A percentile compares a stretch with the other conserved stretches of the same genome.
phyloP scores from a whole-genome alignment of 1,284 basidiomycete species.

The Trametes sp. region DNA sequence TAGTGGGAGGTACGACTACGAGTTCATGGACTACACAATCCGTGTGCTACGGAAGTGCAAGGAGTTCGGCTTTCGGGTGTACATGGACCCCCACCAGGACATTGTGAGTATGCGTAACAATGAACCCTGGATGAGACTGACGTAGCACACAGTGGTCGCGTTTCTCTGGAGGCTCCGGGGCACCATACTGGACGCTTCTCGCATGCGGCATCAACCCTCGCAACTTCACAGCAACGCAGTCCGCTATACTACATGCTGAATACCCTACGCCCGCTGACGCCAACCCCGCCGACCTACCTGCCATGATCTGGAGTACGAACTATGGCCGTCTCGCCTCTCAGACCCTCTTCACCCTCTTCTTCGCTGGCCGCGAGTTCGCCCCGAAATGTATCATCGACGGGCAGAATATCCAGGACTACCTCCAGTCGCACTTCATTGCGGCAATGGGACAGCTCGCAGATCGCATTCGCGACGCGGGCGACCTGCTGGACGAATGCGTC shows the following conservation, averaged over 20 bases:
- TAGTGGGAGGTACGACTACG: constrained; percentile 90
- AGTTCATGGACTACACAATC: constrained; percentile 93
- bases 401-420: constrained; percentile 93
- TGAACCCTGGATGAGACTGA: not conserved
- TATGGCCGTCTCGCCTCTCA: constrained; percentile 90
- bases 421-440: constrained; percentile 86
- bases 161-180: constrained; percentile 95
- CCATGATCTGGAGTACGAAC: constrained; percentile 98
- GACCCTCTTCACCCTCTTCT: constrained; percentile 95
- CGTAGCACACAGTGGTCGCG: constrained; percentile 84
- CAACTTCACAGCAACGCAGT: constrained; percentile 84
- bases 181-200: constrained; percentile 93
- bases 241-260: constrained; percentile 90
- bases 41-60: constrained; percentile 90
- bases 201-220: constrained; percentile 93
- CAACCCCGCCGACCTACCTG: constrained; percentile 79
- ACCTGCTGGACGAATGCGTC: constrained; percentile 85
- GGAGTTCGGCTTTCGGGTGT: constrained; percentile 93
- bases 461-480: constrained; percentile 75
- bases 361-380: constrained; percentile 89
- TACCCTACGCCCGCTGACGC: constrained; percentile 73
- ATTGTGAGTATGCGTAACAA: constrained; percentile 61
- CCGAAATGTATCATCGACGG: constrained; percentile 94
- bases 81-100: constrained; percentile 98
- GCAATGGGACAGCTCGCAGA: constrained; percentile 83